Evolutionary conservation across 106 monocot genomes (phyloP).

Genomic region (Acorus gramineus): DNA sequence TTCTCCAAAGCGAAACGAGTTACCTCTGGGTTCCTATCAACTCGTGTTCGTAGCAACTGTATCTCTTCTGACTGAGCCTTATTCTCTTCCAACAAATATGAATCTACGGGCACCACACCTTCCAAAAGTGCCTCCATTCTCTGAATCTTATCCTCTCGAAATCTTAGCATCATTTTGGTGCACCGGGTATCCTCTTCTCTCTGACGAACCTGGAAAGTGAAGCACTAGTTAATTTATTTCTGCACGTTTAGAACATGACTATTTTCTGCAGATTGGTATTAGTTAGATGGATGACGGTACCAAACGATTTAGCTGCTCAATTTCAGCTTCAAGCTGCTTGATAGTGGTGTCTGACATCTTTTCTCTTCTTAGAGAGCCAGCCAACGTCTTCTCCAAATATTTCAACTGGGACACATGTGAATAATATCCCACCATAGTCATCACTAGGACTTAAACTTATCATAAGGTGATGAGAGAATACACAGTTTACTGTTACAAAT

Average conservation of each 20-base stretch:
- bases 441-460: too few species aligned
- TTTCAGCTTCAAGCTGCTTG: constrained; percentile 83
- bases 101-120: constrained; percentile 33
- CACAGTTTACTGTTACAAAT: too few species aligned
- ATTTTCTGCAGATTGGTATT: background rate
- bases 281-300: constrained; percentile 19
- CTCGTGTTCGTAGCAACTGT: constrained; percentile 35
- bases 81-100: constrained; percentile 60
- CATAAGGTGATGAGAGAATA: too few species aligned
- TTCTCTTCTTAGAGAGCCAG: constrained; percentile 83
- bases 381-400: constrained; percentile 61
- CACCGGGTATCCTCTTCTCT: constrained; percentile 75
- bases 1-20: constrained; percentile 93
- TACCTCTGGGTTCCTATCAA: constrained; percentile 83
- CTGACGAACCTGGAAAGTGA: constrained; percentile 56
- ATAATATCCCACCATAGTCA: background rate
- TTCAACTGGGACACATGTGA: constrained; percentile 34
- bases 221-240: too few species aligned
- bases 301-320: constrained; percentile 73
- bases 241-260: background rate
- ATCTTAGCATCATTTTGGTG: constrained; percentile 87
- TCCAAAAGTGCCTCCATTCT: constrained; percentile 58
- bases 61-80: constrained; percentile 44
- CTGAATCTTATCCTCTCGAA: constrained; percentile 87
- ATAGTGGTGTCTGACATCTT: constrained; percentile 55